Evolutionary conservation across 1,284 basidiomycete species (phyloP).

Genomic region (Tremellales sp.): DNA sequence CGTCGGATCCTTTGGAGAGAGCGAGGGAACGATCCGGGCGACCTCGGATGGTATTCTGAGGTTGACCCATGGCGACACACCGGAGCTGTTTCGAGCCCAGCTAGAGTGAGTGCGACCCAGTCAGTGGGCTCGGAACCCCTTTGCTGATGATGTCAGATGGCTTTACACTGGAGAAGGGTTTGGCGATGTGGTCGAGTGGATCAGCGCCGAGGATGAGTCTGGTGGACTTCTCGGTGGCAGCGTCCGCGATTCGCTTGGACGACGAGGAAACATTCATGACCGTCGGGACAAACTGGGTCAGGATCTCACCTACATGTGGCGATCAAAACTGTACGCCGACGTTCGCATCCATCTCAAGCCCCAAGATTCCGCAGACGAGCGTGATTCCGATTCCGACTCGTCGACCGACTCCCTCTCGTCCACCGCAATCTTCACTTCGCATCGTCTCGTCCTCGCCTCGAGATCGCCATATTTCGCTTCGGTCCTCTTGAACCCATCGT

Average conservation of each 20-base stretch:
- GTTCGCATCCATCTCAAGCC: constrained; percentile 67
- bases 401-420: constrained; percentile 33
- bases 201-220: constrained; percentile 67
- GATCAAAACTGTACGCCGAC: constrained; percentile 86
- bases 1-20: constrained; percentile 16
- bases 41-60: constrained; percentile 47
- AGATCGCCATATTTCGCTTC: constrained; percentile 81
- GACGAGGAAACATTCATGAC: constrained; percentile 50
- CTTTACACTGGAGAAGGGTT: constrained; percentile 56
- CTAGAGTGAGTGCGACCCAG: constrained; percentile 71
- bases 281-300: constrained; percentile 73
- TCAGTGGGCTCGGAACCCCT: background rate
- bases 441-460: constrained; percentile 86
- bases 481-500: constrained; percentile 41
- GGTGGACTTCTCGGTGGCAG: constrained; percentile 26
- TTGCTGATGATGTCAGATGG: constrained; percentile 23
- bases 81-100: constrained; percentile 74
- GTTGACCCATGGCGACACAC: constrained; percentile 65
- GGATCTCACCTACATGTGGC: constrained; percentile 94
- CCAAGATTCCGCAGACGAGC: constrained; percentile 36
- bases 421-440: constrained; percentile 80
- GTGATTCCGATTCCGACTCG: constrained; percentile 29
- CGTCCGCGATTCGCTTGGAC: constrained; percentile 30
- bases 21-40: constrained; percentile 29
- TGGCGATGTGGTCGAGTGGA: constrained; percentile 82